Percentiles rank a stretch among this genome's conserved stretches.
phyloP scores from a whole-genome alignment of 2,329 filamentous ascomycete genomes.

The Scedosporium minutisporum region DNA sequence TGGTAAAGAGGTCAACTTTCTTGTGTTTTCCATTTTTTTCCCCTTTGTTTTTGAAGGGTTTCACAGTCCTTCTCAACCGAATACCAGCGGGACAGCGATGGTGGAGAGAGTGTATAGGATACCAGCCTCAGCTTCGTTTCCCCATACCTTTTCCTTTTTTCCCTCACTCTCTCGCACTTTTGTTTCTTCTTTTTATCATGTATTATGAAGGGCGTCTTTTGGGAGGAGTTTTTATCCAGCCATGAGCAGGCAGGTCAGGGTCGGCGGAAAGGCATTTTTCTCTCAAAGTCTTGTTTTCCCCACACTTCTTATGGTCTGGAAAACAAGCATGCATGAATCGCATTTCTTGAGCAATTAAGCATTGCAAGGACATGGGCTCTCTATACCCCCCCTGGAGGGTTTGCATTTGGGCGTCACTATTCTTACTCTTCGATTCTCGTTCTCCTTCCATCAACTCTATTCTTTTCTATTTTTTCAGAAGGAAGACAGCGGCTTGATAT shows the following conservation, averaged over 20 bases:
- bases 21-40: not conserved
- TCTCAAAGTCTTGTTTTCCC: constrained; percentile 4
- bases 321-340: not conserved
- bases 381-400: not conserved
- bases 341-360: not conserved
- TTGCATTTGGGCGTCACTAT: constrained; percentile 10
- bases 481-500: not conserved
- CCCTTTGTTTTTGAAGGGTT: not conserved
- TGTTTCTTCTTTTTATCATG: constrained; percentile 15
- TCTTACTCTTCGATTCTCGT: constrained; percentile 6
- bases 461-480: constrained; percentile 15
- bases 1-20: constrained; percentile 41
- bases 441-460: constrained; percentile 12
- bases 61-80: constrained; percentile 10
- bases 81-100: not conserved
- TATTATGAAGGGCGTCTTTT: constrained; percentile 8
- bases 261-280: constrained; percentile 4
- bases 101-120: constrained; percentile 3
- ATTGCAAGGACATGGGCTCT: constrained; percentile 2
- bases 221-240: constrained; percentile 4
- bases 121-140: constrained; percentile 14
- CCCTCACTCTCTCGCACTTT: constrained; percentile 10
- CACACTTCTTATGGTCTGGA: constrained; percentile 6
- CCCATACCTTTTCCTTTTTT: constrained; percentile 14
- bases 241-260: not conserved